Evolutionary conservation across 345 rosid species (phyloP).

Genomic region (Gossypium mustelinum): DNA sequence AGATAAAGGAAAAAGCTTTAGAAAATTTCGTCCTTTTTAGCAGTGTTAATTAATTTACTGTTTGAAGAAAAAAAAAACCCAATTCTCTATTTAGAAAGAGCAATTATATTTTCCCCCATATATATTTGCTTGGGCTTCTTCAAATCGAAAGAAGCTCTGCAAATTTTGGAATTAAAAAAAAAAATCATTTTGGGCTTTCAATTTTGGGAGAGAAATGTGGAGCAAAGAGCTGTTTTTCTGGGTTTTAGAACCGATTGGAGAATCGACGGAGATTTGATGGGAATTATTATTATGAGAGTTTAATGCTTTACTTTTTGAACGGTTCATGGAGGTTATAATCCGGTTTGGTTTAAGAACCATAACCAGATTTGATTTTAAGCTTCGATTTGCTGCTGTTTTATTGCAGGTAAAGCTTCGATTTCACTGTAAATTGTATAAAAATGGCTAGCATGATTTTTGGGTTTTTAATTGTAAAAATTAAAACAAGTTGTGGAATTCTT

Average conservation of each 20-base stretch:
- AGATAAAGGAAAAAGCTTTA: background rate
- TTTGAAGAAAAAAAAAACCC: background rate
- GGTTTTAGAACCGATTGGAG: constrained; percentile 28
- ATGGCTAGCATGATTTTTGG: background rate
- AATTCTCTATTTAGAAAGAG: background rate
- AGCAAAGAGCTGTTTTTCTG: constrained; percentile 25
- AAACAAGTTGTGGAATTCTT: background rate
- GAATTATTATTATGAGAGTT: constrained; percentile 28
- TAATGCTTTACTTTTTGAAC: constrained; percentile 25
- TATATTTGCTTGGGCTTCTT: background rate
- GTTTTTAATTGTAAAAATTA: background rate
- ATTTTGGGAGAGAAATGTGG: constrained; percentile 34
- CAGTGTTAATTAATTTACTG: background rate
- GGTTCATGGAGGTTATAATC: constrained; percentile 67
- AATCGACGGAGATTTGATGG: constrained; percentile 53
- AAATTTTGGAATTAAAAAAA: background rate
- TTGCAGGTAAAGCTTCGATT: constrained; percentile 45
- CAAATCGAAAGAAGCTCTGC: background rate
- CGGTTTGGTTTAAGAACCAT: constrained; percentile 32
- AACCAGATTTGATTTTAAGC: constrained; percentile 34
- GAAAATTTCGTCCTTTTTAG: background rate
- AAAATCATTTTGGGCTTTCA: background rate
- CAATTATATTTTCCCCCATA: background rate
- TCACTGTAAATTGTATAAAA: background rate
- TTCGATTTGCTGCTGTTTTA: constrained; percentile 43